phyloP scores from a whole-genome alignment of 2,329 filamentous ascomycete species.

The Colletotrichum sp. region DNA sequence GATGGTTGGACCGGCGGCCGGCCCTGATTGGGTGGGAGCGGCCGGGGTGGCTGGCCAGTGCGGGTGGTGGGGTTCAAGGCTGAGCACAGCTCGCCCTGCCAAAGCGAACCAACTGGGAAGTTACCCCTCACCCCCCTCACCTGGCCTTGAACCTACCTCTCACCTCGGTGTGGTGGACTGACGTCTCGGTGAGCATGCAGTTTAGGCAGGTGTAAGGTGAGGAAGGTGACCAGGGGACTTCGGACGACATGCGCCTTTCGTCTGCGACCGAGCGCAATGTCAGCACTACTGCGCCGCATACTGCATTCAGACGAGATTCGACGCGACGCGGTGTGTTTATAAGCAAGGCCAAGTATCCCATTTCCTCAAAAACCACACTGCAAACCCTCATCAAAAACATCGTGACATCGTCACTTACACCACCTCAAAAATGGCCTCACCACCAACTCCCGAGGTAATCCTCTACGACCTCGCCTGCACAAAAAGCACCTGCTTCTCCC shows the following conservation, averaged over 20 bases:
- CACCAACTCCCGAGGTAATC: neutral
- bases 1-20: slow-evolving; percentile 33
- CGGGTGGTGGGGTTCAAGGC: slow-evolving; percentile 21
- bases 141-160: neutral
- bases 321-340: neutral
- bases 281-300: neutral
- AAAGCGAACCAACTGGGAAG: neutral
- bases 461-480: neutral
- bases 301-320: neutral
- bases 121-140: neutral
- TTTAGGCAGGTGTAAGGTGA: neutral
- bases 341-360: neutral
- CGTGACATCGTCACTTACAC: neutral
- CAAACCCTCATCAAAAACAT: rapidly evolving
- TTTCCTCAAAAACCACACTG: neutral
- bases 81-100: slow-evolving; percentile 4
- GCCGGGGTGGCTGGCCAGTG: slow-evolving; percentile 22
- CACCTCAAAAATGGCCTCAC: rapidly evolving
- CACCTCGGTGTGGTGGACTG: neutral
- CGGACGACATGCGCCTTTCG: neutral
- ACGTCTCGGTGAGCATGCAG: neutral
- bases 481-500: neutral
- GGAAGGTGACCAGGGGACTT: neutral
- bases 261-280: neutral
- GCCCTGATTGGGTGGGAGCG: slow-evolving; percentile 33